Evolutionary conservation across 2,329 filamentous ascomycete genomes (phyloP).

Genomic region (Colletotrichum higginsianum): DNA sequence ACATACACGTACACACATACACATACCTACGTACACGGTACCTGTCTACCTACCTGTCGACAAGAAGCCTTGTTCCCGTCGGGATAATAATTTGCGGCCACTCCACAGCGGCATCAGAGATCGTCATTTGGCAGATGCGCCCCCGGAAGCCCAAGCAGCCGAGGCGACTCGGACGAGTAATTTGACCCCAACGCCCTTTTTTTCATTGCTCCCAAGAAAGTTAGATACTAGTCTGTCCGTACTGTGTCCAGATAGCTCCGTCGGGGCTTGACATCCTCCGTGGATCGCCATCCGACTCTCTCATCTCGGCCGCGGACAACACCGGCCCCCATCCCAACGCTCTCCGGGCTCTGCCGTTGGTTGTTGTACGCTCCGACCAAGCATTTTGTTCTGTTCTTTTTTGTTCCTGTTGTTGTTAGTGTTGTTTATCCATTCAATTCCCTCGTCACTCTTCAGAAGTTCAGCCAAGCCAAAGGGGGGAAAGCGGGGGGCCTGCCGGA

Average conservation of each 20-base stretch:
- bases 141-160: slow-evolving; percentile 37
- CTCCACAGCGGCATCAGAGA: slow-evolving; percentile 41
- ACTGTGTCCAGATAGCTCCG: not conserved
- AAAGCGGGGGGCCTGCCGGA: too few relatives aligned
- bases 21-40: too few relatives aligned
- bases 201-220: not conserved
- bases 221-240: too few relatives aligned
- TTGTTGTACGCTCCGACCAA: slow-evolving; percentile 6
- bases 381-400: not conserved
- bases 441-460: not conserved
- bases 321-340: slow-evolving; percentile 24
- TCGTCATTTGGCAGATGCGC: slow-evolving; percentile 44
- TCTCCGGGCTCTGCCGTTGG: slow-evolving; percentile 18
- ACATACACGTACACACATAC: too few relatives aligned
- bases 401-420: not conserved
- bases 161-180: slow-evolving; percentile 34
- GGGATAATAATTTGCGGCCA: slow-evolving; percentile 42
- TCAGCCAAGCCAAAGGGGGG: not conserved
- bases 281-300: slow-evolving; percentile 25
- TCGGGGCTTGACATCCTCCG: slow-evolving; percentile 13
- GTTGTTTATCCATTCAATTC: not conserved
- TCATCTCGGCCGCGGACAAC: slow-evolving; percentile 36
- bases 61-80: slow-evolving; percentile 20
- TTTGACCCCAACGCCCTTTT: slow-evolving; percentile 17
- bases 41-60: slow-evolving; percentile 1